Evolutionary conservation across 257 asterid genomes (phyloP).

Genomic region (Mitragyna speciosa): DNA sequence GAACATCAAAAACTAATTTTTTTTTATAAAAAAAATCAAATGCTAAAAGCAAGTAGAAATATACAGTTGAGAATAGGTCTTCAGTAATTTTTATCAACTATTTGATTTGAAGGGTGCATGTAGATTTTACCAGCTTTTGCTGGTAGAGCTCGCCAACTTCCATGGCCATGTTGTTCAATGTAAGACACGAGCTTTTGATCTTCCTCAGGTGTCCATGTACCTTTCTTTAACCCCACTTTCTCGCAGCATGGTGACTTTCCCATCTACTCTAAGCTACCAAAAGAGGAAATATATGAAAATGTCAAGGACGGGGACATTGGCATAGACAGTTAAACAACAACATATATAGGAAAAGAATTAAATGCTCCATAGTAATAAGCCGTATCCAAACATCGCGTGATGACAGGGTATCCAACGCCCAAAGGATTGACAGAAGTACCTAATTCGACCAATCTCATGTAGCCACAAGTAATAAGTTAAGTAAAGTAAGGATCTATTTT

Average conservation of each 20-base stretch:
- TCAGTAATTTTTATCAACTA: not conserved
- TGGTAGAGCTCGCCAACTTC: conserved; percentile 36
- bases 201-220: conserved; percentile 37
- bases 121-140: conserved; percentile 32
- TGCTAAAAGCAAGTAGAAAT: too few species aligned
- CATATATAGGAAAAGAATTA: not conserved
- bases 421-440: too few species aligned
- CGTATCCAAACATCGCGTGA: not conserved
- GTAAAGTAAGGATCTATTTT: too few species aligned
- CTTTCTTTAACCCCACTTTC: conserved; percentile 29
- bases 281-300: not conserved
- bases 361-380: not conserved
- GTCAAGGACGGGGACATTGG: not conserved
- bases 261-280: conserved; percentile 1
- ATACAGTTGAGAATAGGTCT: too few species aligned
- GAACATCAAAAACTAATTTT: too few species aligned
- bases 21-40: too few species aligned
- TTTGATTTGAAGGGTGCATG: not conserved
- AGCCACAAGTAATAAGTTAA: not conserved
- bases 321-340: not conserved
- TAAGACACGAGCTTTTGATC: conserved; percentile 33
- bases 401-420: not conserved
- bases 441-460: not conserved
- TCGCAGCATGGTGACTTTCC: conserved; percentile 25
- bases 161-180: conserved; percentile 29